Conservation (phyloP, 2,329 filamentous ascomycete genomes). For the Bipolaris cookei region DNA sequence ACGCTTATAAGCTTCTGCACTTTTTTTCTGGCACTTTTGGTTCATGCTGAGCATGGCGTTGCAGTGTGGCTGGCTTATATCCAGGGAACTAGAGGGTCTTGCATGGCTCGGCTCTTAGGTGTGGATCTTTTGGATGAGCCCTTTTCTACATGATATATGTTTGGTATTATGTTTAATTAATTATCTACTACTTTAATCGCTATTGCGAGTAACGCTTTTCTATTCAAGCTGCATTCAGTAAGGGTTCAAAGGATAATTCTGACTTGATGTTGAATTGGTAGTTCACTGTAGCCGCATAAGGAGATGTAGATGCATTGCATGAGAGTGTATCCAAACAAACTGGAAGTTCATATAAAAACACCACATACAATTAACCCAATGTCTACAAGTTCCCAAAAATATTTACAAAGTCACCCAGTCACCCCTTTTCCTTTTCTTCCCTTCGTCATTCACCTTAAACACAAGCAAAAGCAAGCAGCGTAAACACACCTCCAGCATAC, state of each 20-base stretch:
- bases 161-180: neutral
- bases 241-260: too few species aligned
- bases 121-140: neutral
- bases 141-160: slow-evolving; percentile 2
- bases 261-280: too few species aligned
- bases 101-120: neutral
- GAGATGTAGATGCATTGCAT: too few species aligned
- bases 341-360: too few species aligned
- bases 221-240: too few species aligned
- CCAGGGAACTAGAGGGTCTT: slow-evolving; percentile 4
- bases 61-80: slow-evolving; percentile 1
- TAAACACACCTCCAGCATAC: slow-evolving; percentile 14
- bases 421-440: too few species aligned
- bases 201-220: neutral
- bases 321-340: too few species aligned
- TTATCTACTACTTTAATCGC: neutral
- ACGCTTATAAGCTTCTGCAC: neutral
- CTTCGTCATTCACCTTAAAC: neutral
- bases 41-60: slow-evolving; percentile 4
- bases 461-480: slow-evolving; percentile 18
- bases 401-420: too few species aligned
- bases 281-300: too few species aligned
- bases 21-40: neutral
- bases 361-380: too few species aligned
- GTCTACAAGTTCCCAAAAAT: too few species aligned